Base-by-base conservation (phyloP, 2,329 filamentous ascomycete genomes). In the Aspergillus intermedius region DNA sequence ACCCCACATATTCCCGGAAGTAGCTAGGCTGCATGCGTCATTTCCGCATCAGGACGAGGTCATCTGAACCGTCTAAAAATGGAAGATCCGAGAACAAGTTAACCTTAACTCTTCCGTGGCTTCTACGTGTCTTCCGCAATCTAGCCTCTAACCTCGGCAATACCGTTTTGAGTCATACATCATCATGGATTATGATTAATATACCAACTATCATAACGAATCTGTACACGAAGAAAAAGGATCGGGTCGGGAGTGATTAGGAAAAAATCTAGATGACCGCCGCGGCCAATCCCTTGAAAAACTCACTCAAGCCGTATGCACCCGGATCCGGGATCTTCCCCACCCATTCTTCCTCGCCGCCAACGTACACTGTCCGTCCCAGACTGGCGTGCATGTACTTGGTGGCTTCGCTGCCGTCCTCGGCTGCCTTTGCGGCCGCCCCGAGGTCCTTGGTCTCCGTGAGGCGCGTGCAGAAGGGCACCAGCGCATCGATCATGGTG, bases 361-460 rank as follows among this genome's bases (percentile, higher is more conserved):
- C 88, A 45, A 95, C 82, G 66, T 94, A 94, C 9, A 93, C 88
- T 2, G 86, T 82, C 50, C 89, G 75, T 6, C 93, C 93, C 37
- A 98, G 74, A 59, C 85, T 93, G 39, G 93, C 88, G 67, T 86
- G 82, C 91, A 98, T 96, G 21, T 86, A 87, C 74, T 91, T 95
- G 17, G 93, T 97, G 25, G 81, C 81, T 55, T 91, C 85, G 3
- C 91, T 86, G 0, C 86, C 93, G 42, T 82, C 76, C 54, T 80
- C 79, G 0, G 90, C 85, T 2, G 88, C 89, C 59, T 82, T 75
- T 0, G 88, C 89, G 6, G 93, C 91, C 63, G 82, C 76, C 55
- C 81, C 78, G 17, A 93, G 66, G 63, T 87, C 80, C 12, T 80
- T 81, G 0, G 82, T 83, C 60, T 78, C 69, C 5, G 71, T 76